Percentiles rank a stretch among this genome's conserved stretches.
These are phyloP conservation scores for Kodamaea kakaduensis DNA, from an alignment of 805 yeast species.

Conservation along the genomic window DNA sequence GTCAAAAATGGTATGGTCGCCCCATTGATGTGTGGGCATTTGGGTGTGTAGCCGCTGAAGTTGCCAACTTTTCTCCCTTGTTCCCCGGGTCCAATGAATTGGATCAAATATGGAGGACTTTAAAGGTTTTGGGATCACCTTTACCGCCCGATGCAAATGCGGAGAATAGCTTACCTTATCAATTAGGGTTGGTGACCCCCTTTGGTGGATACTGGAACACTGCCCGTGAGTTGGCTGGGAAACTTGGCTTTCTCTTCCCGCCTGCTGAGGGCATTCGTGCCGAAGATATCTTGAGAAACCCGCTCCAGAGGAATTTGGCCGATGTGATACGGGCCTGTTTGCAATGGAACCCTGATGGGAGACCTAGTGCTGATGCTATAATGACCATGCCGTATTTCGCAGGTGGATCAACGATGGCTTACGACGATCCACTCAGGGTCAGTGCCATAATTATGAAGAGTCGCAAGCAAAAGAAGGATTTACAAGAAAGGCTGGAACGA, in stretches of 20 bases:
- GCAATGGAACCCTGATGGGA: conserved; percentile 73
- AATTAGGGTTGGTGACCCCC: conserved; percentile 33
- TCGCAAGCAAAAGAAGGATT: not conserved
- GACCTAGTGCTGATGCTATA: conserved; percentile 50
- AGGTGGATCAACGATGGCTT: conserved; percentile 24
- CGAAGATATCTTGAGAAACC: conserved; percentile 42
- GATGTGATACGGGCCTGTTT: conserved; percentile 49
- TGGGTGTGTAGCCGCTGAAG: conserved; percentile 73
- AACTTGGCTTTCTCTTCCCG: conserved; percentile 57
- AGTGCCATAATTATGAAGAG: too few species aligned
- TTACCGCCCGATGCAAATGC: conserved; percentile 5
- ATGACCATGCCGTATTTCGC: conserved; percentile 53
- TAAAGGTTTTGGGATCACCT: conserved; percentile 75
- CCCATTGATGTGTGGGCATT: conserved; percentile 87
- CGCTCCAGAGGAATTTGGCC: conserved; percentile 40
- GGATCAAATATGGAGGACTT: conserved; percentile 71
- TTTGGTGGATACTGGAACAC: conserved; percentile 76
- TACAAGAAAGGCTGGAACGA: too few species aligned
- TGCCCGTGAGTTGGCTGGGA: conserved; percentile 48
- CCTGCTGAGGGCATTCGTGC: conserved; percentile 47
- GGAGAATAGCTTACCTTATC: too few species aligned
- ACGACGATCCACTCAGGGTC: too few species aligned
- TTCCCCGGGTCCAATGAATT: conserved; percentile 80
- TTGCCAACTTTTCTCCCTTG: conserved; percentile 68
- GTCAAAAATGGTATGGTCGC: conserved; percentile 57